phyloP scores from a whole-genome alignment of 352 stramenopile genomes.

The Globisporangium paddicum region DNA sequence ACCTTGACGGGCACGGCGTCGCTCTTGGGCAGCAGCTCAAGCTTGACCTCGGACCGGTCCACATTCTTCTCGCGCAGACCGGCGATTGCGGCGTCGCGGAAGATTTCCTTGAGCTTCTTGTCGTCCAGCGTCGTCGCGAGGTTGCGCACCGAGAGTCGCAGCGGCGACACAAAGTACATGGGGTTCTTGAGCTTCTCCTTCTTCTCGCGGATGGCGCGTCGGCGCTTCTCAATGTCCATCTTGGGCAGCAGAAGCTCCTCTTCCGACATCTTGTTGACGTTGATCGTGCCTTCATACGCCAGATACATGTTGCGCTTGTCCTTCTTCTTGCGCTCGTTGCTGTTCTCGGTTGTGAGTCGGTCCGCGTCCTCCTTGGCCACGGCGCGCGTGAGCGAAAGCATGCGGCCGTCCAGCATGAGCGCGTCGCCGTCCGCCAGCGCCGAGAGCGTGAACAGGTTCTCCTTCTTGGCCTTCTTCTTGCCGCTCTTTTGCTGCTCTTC shows the following conservation, averaged over 20 bases:
- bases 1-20: conserved; percentile 55
- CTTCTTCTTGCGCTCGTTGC: conserved; percentile 60
- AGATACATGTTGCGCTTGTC: conserved; percentile 97
- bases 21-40: conserved; percentile 39
- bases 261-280: conserved; percentile 88
- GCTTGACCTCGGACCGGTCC: conserved; percentile 73
- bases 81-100: conserved; percentile 70
- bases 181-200: conserved; percentile 96
- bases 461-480: conserved; percentile 45
- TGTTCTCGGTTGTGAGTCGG: conserved; percentile 42
- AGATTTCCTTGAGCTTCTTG: conserved; percentile 88
- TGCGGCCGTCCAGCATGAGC: conserved; percentile 68
- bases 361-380: conserved; percentile 71
- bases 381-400: conserved; percentile 68
- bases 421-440: conserved; percentile 65
- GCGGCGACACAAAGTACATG: conserved; percentile 96
- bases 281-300: conserved; percentile 93
- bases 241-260: conserved; percentile 82
- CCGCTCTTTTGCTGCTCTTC: conserved; percentile 38
- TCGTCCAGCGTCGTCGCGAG: conserved; percentile 86
- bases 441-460: conserved; percentile 59
- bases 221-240: conserved; percentile 93
- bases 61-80: conserved; percentile 75
- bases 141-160: conserved; percentile 94
- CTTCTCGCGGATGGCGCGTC: conserved; percentile 92